Percentiles rank a stretch among this genome's conserved stretches.
These are phyloP conservation scores for Colletotrichum sojae DNA, from an alignment of 2,329 filamentous ascomycete genomes.

Conservation along the genomic window DNA sequence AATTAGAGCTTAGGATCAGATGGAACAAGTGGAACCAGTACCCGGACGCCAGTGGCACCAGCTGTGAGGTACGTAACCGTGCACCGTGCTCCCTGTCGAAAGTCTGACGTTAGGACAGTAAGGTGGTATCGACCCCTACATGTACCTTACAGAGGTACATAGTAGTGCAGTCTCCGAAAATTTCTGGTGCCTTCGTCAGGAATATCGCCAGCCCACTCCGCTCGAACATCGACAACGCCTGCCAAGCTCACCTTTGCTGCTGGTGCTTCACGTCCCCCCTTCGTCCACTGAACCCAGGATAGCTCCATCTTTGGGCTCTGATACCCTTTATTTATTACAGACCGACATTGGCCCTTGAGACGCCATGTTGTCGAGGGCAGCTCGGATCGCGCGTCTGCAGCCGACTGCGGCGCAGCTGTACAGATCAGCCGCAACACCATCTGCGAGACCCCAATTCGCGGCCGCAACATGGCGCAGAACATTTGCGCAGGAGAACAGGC, in stretches of 20 bases:
- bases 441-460: slow-evolving; percentile 34
- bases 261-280: slow-evolving; percentile 19
- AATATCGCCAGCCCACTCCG: slow-evolving; percentile 33
- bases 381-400: slow-evolving; percentile 43
- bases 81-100: slow-evolving; percentile 6
- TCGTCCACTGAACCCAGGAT: neutral
- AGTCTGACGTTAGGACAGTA: neutral
- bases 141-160: slow-evolving; percentile 1
- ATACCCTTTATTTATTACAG: neutral
- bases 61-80: neutral
- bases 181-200: slow-evolving; percentile 40
- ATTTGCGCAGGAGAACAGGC: slow-evolving; percentile 39
- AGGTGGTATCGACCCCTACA: neutral
- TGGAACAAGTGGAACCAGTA: neutral
- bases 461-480: slow-evolving; percentile 37
- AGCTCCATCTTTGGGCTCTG: neutral
- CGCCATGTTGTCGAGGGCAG: slow-evolving; percentile 44
- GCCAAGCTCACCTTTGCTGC: slow-evolving; percentile 15
- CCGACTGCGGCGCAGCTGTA: slow-evolving; percentile 39
- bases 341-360: slow-evolving; percentile 29
- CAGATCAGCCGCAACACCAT: slow-evolving; percentile 38
- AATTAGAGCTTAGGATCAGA: slow-evolving; percentile 13
- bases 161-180: slow-evolving; percentile 34
- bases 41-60: neutral
- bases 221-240: slow-evolving; percentile 18